Percentiles rank a stretch among this genome's conserved stretches.
These are phyloP conservation scores for Irpex rosettiformis DNA, from an alignment of 1,284 basidiomycete genomes.

Conservation along the genomic window DNA sequence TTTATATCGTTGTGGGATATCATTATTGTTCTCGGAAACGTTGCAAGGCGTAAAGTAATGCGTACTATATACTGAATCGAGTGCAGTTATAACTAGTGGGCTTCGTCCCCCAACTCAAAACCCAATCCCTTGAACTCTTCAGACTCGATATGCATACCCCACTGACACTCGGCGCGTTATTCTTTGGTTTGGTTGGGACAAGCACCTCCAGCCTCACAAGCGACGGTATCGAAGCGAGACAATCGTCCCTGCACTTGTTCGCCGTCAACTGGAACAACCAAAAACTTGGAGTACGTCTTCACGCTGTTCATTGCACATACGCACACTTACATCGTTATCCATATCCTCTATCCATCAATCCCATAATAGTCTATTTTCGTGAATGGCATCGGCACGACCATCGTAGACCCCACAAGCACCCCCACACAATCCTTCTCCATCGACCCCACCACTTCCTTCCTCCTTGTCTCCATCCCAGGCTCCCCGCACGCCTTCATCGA, in stretches of 20 bases:
- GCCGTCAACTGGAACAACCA: not conserved
- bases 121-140: not conserved
- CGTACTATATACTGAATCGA: not conserved
- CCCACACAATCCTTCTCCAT: not conserved
- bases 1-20: too few species aligned
- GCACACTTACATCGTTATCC: too few species aligned
- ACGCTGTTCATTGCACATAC: not conserved
- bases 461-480: not conserved
- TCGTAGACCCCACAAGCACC: not conserved
- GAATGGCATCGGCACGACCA: not conserved
- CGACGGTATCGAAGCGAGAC: not conserved
- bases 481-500: slow-evolving; percentile 2
- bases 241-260: not conserved
- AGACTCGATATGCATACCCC: not conserved
- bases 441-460: not conserved
- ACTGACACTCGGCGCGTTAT: not conserved
- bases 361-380: not conserved
- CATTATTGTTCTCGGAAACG: too few species aligned
- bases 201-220: not conserved
- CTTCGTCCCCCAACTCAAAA: not conserved
- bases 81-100: not conserved
- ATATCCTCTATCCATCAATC: too few species aligned
- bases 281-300: not conserved
- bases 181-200: not conserved
- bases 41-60: too few species aligned